Conservation (phyloP, 108 stramenopile genomes). For the Nannochloropsis salina region DNA sequence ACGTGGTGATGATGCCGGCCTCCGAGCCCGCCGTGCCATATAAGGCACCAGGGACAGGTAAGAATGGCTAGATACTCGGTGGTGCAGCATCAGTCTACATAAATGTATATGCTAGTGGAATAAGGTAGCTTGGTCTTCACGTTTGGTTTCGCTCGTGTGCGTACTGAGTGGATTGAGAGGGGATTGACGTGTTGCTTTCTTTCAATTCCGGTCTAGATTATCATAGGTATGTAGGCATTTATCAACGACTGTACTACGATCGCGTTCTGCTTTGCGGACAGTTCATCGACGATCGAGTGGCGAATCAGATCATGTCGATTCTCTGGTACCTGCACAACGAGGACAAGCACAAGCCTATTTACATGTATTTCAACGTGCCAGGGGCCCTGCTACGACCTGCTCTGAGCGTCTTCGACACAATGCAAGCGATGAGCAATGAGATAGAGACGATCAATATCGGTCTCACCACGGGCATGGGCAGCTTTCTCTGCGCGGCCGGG, state of each 20-base stretch:
- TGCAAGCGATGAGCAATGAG: slow-evolving; percentile 61
- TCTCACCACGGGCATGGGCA: slow-evolving; percentile 81
- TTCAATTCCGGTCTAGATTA: slow-evolving; percentile 54
- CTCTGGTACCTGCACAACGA: slow-evolving; percentile 50
- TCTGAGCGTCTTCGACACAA: slow-evolving; percentile 78
- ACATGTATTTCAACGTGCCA: slow-evolving; percentile 80
- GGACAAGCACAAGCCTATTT: slow-evolving; percentile 59
- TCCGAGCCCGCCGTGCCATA: slow-evolving; percentile 2
- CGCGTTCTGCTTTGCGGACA: slow-evolving; percentile 77
- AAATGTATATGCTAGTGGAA: background rate
- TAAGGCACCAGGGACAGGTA: slow-evolving; percentile 12
- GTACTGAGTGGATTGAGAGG: no score
- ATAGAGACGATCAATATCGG: slow-evolving; percentile 79
- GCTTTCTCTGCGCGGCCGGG: slow-evolving; percentile 76
- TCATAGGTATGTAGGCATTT: slow-evolving; percentile 70
- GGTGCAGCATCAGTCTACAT: no score
- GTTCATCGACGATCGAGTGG: slow-evolving; percentile 79
- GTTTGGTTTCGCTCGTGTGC: no score
- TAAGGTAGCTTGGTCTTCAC: no score
- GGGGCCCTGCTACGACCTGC: slow-evolving; percentile 71
- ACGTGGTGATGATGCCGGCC: slow-evolving; percentile 12
- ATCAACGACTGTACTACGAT: slow-evolving; percentile 78
- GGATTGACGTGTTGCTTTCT: no score
- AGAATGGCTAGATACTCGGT: background rate
- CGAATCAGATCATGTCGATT: slow-evolving; percentile 75